A percentile compares a stretch with the other conserved stretches of the same genome.
These are phyloP conservation scores for Exserohilum rostratum DNA, from an alignment of 2,329 filamentous ascomycete species.

Conservation along the genomic window DNA sequence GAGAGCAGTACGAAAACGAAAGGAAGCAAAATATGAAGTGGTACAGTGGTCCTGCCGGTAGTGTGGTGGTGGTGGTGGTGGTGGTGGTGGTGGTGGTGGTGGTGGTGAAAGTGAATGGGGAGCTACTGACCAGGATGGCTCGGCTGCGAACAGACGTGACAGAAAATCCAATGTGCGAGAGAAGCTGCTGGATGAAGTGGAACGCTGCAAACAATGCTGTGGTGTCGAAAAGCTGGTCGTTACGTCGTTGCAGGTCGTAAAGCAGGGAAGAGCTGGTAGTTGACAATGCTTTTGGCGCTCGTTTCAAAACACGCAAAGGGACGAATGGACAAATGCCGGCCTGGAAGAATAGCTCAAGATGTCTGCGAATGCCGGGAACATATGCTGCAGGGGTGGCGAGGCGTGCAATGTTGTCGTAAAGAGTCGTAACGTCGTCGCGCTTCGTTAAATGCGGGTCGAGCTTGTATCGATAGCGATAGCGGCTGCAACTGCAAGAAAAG, in stretches of 20 bases:
- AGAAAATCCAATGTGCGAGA: constrained; percentile 13
- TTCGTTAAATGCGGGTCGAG: constrained; percentile 40
- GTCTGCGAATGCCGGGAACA: constrained; percentile 21
- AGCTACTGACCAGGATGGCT: constrained; percentile 27
- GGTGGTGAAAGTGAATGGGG: neutral
- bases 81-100: neutral
- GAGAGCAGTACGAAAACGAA: neutral
- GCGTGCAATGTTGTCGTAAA: constrained; percentile 27
- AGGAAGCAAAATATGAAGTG: neutral
- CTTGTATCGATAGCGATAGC: constrained; percentile 37
- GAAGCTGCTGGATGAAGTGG: constrained; percentile 27
- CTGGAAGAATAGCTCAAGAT: constrained; percentile 35
- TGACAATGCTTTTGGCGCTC: constrained; percentile 40
- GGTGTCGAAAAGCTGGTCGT: constrained; percentile 48
- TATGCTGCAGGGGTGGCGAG: constrained; percentile 26
- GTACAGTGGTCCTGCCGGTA: neutral
- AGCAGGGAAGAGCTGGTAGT: constrained; percentile 28
- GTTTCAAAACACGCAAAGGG: constrained; percentile 40
- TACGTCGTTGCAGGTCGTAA: constrained; percentile 50
- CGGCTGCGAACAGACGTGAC: constrained; percentile 19
- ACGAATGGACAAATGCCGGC: constrained; percentile 37
- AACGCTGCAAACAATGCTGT: constrained; percentile 51
- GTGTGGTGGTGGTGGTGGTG: neutral
- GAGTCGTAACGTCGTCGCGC: constrained; percentile 43
- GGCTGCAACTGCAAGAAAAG: constrained; percentile 31